Conservation (phyloP, 148 eudicot species). For the Fagopyrum tataricum region DNA sequence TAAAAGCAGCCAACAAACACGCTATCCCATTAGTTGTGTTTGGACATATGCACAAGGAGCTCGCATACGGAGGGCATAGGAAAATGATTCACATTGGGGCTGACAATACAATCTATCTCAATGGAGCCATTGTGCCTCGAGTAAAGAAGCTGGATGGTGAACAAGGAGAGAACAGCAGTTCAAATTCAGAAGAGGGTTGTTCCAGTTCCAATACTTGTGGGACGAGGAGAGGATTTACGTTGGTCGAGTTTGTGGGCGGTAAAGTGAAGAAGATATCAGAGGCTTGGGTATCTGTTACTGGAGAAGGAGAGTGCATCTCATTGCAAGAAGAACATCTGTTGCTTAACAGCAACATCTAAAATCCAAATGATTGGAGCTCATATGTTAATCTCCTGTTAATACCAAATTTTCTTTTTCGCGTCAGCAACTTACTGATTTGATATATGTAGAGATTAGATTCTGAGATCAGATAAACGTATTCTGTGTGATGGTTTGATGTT, state of each 20-base stretch:
- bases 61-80: slow-evolving; percentile 56
- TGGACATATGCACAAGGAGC: slow-evolving; percentile 90
- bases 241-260: slow-evolving; percentile 50
- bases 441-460: not conserved
- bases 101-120: slow-evolving; percentile 62
- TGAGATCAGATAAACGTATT: too few relatives aligned
- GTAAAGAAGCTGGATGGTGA: slow-evolving; percentile 29
- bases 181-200: not conserved
- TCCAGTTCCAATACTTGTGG: slow-evolving; percentile 16
- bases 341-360: slow-evolving; percentile 19
- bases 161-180: slow-evolving; percentile 6
- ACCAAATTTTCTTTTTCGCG: not conserved
- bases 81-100: slow-evolving; percentile 65
- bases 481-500: not conserved
- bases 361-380: not conserved
- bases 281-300: slow-evolving; percentile 68
- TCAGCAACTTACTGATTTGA: not conserved
- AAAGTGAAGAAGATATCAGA: slow-evolving; percentile 50
- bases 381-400: too few relatives aligned
- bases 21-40: slow-evolving; percentile 72
- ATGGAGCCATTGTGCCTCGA: slow-evolving; percentile 85
- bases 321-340: slow-evolving; percentile 44
- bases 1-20: slow-evolving; percentile 46
- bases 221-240: slow-evolving; percentile 48
- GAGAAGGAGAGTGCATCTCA: slow-evolving; percentile 21